Base-by-base conservation (phyloP, 257 asterid species). In the Lycium ferocissimum region DNA sequence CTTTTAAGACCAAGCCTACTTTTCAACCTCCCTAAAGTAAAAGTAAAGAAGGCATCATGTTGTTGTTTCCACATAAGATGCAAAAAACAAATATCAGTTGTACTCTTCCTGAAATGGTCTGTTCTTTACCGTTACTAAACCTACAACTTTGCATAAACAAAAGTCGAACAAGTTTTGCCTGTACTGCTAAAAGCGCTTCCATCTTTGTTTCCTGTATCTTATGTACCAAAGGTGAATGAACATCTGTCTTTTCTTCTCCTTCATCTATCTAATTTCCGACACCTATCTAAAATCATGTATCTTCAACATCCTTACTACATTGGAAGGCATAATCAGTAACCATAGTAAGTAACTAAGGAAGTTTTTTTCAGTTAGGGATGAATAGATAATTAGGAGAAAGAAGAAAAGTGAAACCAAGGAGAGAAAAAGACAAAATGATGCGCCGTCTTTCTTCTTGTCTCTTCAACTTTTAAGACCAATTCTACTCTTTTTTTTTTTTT, bases 1-100 rank as follows among this genome's bases (percentile, higher is more conserved):
- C 62, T 76, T 75, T 51, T 51, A 51, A 75, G 81, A 75, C 62
- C 62, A 75, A 49, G 62, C 62, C 22, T 22, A 49, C 81, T 13
- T 75, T 51, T 75, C 59, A 1, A 49, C 62, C 40, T 75, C 37
- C 62, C 81, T 75, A 22, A 0, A 75, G 81, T 20, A 73, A 20
- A 0, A 0, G 22, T 76, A 0, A 14, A 76, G 82, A 26, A 53
- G 40, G 0, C 82, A 26, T 12, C 45, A 51, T 76, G 47, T 51
- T 76, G 81, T 1, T 49, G 65, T 51, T 76, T 7, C 5, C 13
- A 51, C 5, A 1, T 43, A 76, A 49, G 62, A 26, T 76, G 82
- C 14, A 51, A 76, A 49, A 9, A 6, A 20, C 13, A 2, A 38
- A 49, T n/a, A 51, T 26, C 33, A 26, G 40, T 7, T 49, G 63